A percentile compares a stretch with the other conserved stretches of the same genome.
Conservation (phyloP, 768 basidiomycete species). For the Xerocomus spinulosus region DNA sequence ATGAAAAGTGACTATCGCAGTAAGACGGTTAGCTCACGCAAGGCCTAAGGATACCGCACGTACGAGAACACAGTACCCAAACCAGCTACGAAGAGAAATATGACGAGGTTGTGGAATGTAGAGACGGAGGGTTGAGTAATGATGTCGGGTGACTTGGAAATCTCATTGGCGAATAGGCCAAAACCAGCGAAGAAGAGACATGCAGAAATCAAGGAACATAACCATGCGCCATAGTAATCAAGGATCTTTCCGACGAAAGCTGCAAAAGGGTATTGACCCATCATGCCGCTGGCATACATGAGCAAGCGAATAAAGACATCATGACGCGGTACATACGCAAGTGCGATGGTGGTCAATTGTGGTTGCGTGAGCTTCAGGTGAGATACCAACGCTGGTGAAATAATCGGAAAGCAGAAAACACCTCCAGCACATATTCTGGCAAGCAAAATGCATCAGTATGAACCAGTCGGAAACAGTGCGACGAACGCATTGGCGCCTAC, state of each 20-base stretch:
- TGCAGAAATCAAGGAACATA: constrained; percentile 60
- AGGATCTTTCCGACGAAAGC: constrained; percentile 64
- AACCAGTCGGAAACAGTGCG: not conserved
- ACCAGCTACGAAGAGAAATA: constrained; percentile 60
- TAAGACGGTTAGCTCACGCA: not conserved
- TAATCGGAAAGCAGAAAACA: constrained; percentile 72
- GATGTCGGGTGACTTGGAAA: constrained; percentile 42
- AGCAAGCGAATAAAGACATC: not conserved
- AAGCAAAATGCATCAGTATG: not conserved
- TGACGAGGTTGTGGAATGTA: constrained; percentile 49
- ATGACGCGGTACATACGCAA: constrained; percentile 58
- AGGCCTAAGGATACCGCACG: constrained; percentile 27
- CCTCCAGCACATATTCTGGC: constrained; percentile 72
- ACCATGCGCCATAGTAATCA: constrained; percentile 63
- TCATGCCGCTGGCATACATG: constrained; percentile 56
- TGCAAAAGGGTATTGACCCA: constrained; percentile 76
- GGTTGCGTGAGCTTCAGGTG: constrained; percentile 66
- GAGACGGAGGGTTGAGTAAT: constrained; percentile 35
- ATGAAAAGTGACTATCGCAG: constrained; percentile 56
- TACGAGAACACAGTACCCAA: constrained; percentile 72
- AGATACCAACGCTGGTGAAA: constrained; percentile 58
- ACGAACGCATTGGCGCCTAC: constrained; percentile 64
- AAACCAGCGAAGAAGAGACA: constrained; percentile 58
- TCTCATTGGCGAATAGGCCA: constrained; percentile 55
- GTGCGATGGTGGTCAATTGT: constrained; percentile 71